Evolutionary conservation across 75 land plant genomes (phyloP).

Genomic region (Chamaecyparis obtusa): DNA sequence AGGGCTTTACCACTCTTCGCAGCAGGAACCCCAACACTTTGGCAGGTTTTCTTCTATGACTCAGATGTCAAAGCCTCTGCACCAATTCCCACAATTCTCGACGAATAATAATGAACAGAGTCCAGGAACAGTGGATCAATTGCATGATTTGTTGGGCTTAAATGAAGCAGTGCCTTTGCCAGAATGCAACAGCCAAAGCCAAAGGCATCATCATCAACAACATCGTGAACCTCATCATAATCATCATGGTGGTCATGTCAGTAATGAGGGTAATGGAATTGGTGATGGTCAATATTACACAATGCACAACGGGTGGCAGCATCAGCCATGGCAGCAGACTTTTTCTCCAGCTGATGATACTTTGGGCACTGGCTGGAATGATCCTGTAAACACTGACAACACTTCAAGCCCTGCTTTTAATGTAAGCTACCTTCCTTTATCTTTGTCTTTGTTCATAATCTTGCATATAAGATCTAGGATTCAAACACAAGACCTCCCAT

Average conservation of each 20-base stretch:
- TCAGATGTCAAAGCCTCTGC: not conserved
- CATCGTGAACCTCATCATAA: too few relatives aligned
- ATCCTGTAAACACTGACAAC: slow-evolving; percentile 25
- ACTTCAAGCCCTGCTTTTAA: slow-evolving; percentile 26
- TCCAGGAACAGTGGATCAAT: not conserved
- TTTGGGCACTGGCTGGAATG: slow-evolving; percentile 31
- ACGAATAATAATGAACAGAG: not conserved
- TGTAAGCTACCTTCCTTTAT: slow-evolving; percentile 26
- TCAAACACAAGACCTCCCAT: not conserved
- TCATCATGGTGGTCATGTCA: too few relatives aligned
- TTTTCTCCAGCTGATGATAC: slow-evolving; percentile 17
- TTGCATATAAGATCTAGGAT: not conserved
- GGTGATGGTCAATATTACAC: not conserved
- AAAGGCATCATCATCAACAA: not conserved
- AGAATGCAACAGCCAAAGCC: not conserved
- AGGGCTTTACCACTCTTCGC: not conserved
- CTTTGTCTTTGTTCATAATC: too few relatives aligned
- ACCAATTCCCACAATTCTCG: not conserved
- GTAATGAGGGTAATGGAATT: not conserved
- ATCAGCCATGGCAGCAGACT: not conserved
- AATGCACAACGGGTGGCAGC: not conserved
- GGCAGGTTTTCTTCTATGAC: not conserved
- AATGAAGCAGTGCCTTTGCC: not conserved
- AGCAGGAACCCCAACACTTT: not conserved
- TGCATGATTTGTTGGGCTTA: not conserved